Percentiles rank a stretch among this genome's conserved stretches.
These are phyloP conservation scores for Globisporangium sylvaticum DNA, from an alignment of 352 stramenopile genomes.

Conservation along the genomic window DNA sequence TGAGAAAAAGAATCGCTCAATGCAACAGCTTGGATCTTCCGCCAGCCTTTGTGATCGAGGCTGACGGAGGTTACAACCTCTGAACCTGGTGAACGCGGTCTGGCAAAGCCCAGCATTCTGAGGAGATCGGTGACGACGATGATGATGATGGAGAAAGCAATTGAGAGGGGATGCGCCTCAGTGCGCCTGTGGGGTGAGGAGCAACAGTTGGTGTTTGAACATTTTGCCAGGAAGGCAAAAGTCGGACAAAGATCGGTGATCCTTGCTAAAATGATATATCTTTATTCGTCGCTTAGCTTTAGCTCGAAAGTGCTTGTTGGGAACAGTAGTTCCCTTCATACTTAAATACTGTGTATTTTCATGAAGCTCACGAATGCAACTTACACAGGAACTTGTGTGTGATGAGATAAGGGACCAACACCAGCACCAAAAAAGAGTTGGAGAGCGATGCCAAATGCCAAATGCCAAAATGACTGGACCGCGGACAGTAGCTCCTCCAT, in stretches of 20 bases:
- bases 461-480: background rate
- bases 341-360: background rate
- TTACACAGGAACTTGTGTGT: background rate
- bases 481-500: background rate
- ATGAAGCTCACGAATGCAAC: background rate
- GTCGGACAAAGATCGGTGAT: background rate
- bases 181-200: background rate
- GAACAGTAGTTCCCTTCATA: background rate
- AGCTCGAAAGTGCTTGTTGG: background rate
- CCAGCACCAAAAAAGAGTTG: background rate
- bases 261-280: background rate
- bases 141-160: background rate
- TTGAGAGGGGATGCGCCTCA: background rate
- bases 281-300: background rate
- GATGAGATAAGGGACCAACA: background rate
- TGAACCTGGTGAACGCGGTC: background rate
- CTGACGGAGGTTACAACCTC: background rate
- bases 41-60: background rate
- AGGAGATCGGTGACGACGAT: background rate
- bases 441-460: background rate
- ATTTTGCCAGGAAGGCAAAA: background rate
- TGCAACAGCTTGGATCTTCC: background rate
- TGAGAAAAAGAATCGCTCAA: background rate
- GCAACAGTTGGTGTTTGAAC: background rate
- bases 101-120: too few species aligned